These are phyloP conservation scores for Citrus trifoliata DNA, from an alignment of 345 rosid genomes.

Conservation along the genomic window DNA sequence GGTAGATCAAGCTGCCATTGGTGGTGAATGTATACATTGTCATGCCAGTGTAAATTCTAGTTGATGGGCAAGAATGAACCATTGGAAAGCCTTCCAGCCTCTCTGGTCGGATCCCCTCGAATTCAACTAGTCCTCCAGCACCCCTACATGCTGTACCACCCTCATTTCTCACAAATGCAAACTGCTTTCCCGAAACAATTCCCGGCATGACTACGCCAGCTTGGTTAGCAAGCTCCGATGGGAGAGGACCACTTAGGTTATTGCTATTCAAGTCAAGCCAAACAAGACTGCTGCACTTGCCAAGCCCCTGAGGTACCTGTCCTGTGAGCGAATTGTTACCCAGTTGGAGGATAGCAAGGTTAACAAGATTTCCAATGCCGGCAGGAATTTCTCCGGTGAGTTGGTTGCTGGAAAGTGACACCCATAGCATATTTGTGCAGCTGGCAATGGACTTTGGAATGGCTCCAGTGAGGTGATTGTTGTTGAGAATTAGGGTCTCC, in stretches of 20 bases:
- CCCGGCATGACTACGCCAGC: constrained; percentile 78
- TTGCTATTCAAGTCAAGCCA: constrained; percentile 98
- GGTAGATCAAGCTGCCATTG: constrained; percentile 90
- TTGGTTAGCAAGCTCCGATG: constrained; percentile 61
- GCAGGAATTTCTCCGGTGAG: constrained; percentile 69
- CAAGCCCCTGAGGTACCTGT: constrained; percentile 65
- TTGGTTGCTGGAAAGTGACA: constrained; percentile 78
- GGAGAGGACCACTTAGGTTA: constrained; percentile 54
- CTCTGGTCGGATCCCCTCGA: constrained; percentile 71
- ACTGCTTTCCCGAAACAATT: constrained; percentile 82
- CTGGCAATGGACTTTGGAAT: constrained; percentile 69
- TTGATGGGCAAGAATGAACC: constrained; percentile 87
- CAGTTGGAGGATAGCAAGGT: constrained; percentile 76
- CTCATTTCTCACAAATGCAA: constrained; percentile 92
- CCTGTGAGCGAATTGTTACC: constrained; percentile 90
- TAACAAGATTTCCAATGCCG: constrained; percentile 58
- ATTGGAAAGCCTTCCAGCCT: constrained; percentile 69
- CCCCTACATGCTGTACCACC: constrained; percentile 96
- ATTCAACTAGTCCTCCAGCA: constrained; percentile 95
- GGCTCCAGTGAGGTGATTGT: constrained; percentile 65
- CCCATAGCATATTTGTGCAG: constrained; percentile 89
- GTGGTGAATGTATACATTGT: constrained; percentile 68
- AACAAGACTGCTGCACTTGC: constrained; percentile 72
- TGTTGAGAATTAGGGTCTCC: constrained; percentile 84
- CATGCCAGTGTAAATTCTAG: constrained; percentile 79